These are phyloP conservation scores for Kwoniella dejecticola DNA, from an alignment of 768 basidiomycete species.

Conservation along the genomic window DNA sequence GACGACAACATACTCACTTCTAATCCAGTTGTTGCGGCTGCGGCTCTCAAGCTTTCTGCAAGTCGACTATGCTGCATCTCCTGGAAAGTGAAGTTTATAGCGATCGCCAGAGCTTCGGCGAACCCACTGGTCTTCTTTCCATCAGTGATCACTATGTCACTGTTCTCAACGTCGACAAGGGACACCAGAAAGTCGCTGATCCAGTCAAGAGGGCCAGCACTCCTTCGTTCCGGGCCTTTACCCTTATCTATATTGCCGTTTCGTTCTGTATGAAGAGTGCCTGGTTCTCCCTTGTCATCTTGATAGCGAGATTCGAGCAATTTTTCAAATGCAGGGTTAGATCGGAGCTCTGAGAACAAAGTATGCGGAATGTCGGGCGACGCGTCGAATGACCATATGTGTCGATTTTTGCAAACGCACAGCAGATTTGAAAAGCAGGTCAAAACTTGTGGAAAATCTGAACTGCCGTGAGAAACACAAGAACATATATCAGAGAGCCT, in stretches of 20 bases:
- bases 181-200: slow-evolving; percentile 67
- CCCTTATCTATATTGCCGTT: slow-evolving; percentile 14
- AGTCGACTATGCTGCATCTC: slow-evolving; percentile 79
- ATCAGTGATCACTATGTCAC: background rate
- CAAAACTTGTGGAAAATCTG: slow-evolving; percentile 24
- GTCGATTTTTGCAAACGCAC: slow-evolving; percentile 61
- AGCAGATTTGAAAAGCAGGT: slow-evolving; percentile 62
- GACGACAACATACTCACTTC: slow-evolving; percentile 60
- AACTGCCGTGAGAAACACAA: background rate
- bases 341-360: slow-evolving; percentile 78
- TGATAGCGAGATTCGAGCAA: slow-evolving; percentile 35
- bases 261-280: background rate
- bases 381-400: slow-evolving; percentile 69
- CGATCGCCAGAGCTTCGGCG: slow-evolving; percentile 71
- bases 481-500: background rate
- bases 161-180: slow-evolving; percentile 21
- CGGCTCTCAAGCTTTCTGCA: slow-evolving; percentile 61
- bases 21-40: slow-evolving; percentile 65
- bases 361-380: slow-evolving; percentile 72
- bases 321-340: slow-evolving; percentile 61
- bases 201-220: slow-evolving; percentile 62
- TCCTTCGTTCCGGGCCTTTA: slow-evolving; percentile 28
- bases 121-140: slow-evolving; percentile 54
- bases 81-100: slow-evolving; percentile 74
- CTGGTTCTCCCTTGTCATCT: background rate